Evolutionary conservation across 2,329 filamentous ascomycete species (phyloP).

Genomic region (Blastomyces emzantsi): DNA sequence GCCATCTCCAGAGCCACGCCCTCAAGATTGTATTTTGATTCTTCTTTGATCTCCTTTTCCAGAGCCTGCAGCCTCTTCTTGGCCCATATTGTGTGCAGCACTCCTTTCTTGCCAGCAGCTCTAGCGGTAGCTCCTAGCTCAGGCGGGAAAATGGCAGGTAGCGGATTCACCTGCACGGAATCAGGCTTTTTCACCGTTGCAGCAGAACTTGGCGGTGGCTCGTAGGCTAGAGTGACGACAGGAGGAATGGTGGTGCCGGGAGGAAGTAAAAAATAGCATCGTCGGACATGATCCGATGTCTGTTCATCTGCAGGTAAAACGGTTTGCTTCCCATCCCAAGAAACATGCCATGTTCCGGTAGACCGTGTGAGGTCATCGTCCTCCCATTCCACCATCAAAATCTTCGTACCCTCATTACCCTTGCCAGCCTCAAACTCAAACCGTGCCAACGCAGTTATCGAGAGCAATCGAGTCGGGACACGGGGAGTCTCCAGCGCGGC

Average conservation of each 20-base stretch:
- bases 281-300: conserved; percentile 45
- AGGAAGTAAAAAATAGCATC: conserved; percentile 73
- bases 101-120: conserved; percentile 64
- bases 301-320: conserved; percentile 58
- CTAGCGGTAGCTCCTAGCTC: conserved; percentile 59
- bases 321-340: conserved; percentile 71
- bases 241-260: conserved; percentile 63
- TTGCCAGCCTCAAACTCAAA: conserved; percentile 77
- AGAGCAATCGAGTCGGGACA: conserved; percentile 24
- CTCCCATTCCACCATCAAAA: conserved; percentile 90
- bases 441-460: conserved; percentile 58
- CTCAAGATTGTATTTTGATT: conserved; percentile 66
- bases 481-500: conserved; percentile 27
- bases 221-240: conserved; percentile 56
- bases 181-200: conserved; percentile 31
- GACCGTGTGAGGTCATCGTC: conserved; percentile 46
- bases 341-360: conserved; percentile 62
- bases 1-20: conserved; percentile 80
- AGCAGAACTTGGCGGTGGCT: conserved; percentile 37
- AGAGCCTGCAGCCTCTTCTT: conserved; percentile 69
- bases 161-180: conserved; percentile 59
- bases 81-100: conserved; percentile 84
- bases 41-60: conserved; percentile 64
- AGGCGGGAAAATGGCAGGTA: conserved; percentile 78
- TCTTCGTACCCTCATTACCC: conserved; percentile 77